Evolutionary conservation across 257 asterid species (phyloP).

Genomic region (Sherardia arvensis): DNA sequence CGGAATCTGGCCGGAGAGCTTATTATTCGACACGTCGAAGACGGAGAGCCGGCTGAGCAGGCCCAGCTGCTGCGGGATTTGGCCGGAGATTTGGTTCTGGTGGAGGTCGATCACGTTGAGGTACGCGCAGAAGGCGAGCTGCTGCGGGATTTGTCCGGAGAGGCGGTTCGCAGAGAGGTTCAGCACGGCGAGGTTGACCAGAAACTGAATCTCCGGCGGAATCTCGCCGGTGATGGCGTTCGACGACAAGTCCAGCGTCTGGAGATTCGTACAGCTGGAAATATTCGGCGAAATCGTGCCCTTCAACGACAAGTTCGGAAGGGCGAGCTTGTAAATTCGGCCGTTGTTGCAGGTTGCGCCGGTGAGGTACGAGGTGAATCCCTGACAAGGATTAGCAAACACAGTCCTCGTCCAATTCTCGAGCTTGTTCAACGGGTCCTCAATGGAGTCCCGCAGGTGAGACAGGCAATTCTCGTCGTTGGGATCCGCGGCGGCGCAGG

Average conservation of each 20-base stretch:
- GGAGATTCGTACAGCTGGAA: constrained; percentile 86
- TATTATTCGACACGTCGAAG: constrained; percentile 68
- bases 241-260: constrained; percentile 82
- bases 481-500: constrained; percentile 63
- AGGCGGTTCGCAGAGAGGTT: constrained; percentile 65
- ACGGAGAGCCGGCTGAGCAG: constrained; percentile 55
- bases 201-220: constrained; percentile 54
- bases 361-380: constrained; percentile 57
- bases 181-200: constrained; percentile 80
- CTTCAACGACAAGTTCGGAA: constrained; percentile 50
- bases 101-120: constrained; percentile 87
- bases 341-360: constrained; percentile 98
- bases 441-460: constrained; percentile 50
- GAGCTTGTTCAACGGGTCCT: constrained; percentile 53
- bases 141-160: constrained; percentile 57
- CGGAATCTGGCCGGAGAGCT: constrained; percentile 71
- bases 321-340: constrained; percentile 76
- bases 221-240: constrained; percentile 71
- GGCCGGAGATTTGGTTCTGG: constrained; percentile 56
- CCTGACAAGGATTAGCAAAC: constrained; percentile 68
- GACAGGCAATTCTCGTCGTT: constrained; percentile 69
- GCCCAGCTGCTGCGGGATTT: constrained; percentile 76
- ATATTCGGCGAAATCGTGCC: constrained; percentile 85
- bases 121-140: constrained; percentile 72
- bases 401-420: constrained; percentile 66